A percentile compares a stretch with the other conserved stretches of the same genome.
These are phyloP conservation scores for Xylaria intraflava DNA, from an alignment of 495 filamentous ascomycete species.

Conservation along the genomic window DNA sequence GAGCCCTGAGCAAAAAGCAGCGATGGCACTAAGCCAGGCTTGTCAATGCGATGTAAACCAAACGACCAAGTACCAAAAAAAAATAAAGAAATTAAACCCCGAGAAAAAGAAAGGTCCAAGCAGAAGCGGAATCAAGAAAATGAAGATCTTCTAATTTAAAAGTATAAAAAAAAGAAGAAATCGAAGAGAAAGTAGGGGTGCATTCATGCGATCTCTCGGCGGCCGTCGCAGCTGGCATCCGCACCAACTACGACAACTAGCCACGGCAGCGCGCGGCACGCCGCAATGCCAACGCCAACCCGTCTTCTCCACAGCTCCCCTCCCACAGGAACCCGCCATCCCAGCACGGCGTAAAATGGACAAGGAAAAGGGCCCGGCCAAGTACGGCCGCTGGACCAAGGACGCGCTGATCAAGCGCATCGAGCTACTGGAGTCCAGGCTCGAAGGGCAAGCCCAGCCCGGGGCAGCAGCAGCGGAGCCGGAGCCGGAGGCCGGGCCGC, in stretches of 20 bases:
- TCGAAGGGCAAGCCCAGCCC: conserved; percentile 34
- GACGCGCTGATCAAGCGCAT: conserved; percentile 60
- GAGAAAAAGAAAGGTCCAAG: too few species aligned
- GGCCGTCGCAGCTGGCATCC: conserved; percentile 17
- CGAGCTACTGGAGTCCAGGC: conserved; percentile 54
- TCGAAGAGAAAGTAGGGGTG: neutral
- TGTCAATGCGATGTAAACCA: too few species aligned
- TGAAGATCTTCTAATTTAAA: too few species aligned
- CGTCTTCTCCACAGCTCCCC: conserved; percentile 10
- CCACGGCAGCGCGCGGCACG: conserved; percentile 6
- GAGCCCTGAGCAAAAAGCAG: too few species aligned
- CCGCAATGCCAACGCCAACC: conserved; percentile 5
- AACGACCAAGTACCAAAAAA: too few species aligned
- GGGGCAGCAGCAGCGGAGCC: conserved; percentile 2
- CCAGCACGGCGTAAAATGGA: conserved; percentile 21
- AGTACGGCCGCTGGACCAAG: conserved; percentile 53
- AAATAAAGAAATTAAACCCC: too few species aligned
- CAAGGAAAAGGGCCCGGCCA: conserved; percentile 15
- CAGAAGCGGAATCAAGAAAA: too few species aligned
- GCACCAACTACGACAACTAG: conserved; percentile 5
- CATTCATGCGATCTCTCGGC: conserved; percentile 17
- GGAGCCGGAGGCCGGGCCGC: conserved; percentile 2
- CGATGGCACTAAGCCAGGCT: too few species aligned
- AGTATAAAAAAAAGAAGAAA: neutral
- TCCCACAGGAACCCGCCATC: neutral